Base-by-base conservation (phyloP, 2,329 filamentous ascomycete species). In the Penicillium sp. region DNA sequence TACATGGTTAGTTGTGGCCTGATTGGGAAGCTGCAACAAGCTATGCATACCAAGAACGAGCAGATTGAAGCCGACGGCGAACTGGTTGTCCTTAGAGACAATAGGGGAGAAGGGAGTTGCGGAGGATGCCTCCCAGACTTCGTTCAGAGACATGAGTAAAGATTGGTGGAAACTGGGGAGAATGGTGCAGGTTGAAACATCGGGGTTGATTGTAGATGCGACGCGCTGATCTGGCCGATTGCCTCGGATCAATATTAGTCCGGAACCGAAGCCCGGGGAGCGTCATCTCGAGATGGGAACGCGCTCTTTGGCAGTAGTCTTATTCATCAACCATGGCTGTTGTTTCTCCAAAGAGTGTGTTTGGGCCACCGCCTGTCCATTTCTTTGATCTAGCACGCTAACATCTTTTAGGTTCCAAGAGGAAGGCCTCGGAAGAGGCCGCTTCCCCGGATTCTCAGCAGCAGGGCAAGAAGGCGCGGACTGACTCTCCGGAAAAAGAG, bases 61-160 rank as follows among this genome's bases (percentile, higher is more conserved):
- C 54, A 96, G 81, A 49, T 79, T 70, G 74, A 92, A 92, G 67
- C 85, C 92, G 60, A 96, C 79, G 62, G 83, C 76, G 78, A 96
- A 94, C 64, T 97, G 94, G 70, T 79, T 85, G 68, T 85, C 82
- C 79, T 97, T 97, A 71, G 82, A 82, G 65, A 97, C 77, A 51
- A 84, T 71, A 56, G 92, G 91, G 64, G 86, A 76, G 78, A 94
- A 97, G 57, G 91, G 90, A 78, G 85, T 89, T 81, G 85, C 84
- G 75, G 89, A 84, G 78, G 92, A 89, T 81, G 90, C 89, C 81
- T 95, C 88, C 92, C 92, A 97, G 78, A 95, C 82, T 74, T 94
- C 85, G 76, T 87, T 85, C 74, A 95, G 79, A 80, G 89, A 90
- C 77, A 79, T 79, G 67, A 68, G 67, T 35, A 11, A 50, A 51